Evolutionary conservation across 495 filamentous ascomycete species (phyloP).

Genomic region (Parachaetomium inaequale): DNA sequence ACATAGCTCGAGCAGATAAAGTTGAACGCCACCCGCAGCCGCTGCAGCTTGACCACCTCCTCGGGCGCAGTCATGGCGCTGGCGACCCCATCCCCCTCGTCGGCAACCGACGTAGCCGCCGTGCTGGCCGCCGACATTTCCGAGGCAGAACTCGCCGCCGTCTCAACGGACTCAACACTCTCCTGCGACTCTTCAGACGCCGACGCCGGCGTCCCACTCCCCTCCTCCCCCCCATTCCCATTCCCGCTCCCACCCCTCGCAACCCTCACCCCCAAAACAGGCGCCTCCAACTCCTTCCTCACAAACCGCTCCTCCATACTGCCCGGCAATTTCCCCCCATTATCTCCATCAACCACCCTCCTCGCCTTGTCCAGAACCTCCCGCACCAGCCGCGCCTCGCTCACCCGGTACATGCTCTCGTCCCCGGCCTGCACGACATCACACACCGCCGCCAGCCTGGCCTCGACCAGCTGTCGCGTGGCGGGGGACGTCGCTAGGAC

Average conservation of each 20-base stretch:
- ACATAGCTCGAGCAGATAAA: slow-evolving; percentile 76
- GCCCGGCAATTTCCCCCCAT: slow-evolving; percentile 55
- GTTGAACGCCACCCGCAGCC: slow-evolving; percentile 68
- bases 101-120: slow-evolving; percentile 41
- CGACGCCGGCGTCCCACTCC: slow-evolving; percentile 24
- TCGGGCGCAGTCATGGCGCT: slow-evolving; percentile 49
- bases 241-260: slow-evolving; percentile 28
- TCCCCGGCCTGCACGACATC: slow-evolving; percentile 77
- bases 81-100: slow-evolving; percentile 29
- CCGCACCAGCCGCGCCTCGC: slow-evolving; percentile 60
- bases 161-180: slow-evolving; percentile 30
- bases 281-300: slow-evolving; percentile 66
- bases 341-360: slow-evolving; percentile 50
- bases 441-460: slow-evolving; percentile 60
- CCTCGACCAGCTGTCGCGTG: slow-evolving; percentile 34
- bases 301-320: slow-evolving; percentile 89
- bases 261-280: slow-evolving; percentile 58
- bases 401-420: slow-evolving; percentile 78
- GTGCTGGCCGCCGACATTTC: slow-evolving; percentile 31
- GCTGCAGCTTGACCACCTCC: slow-evolving; percentile 58
- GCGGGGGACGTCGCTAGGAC: slow-evolving; percentile 48
- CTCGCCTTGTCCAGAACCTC: slow-evolving; percentile 69
- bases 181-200: slow-evolving; percentile 40
- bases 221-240: slow-evolving; percentile 27
- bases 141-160: slow-evolving; percentile 38